A percentile compares a stretch with the other conserved stretches of the same genome.
phyloP scores from a whole-genome alignment of 2,329 filamentous ascomycete species.

The Fusarium sp. region DNA sequence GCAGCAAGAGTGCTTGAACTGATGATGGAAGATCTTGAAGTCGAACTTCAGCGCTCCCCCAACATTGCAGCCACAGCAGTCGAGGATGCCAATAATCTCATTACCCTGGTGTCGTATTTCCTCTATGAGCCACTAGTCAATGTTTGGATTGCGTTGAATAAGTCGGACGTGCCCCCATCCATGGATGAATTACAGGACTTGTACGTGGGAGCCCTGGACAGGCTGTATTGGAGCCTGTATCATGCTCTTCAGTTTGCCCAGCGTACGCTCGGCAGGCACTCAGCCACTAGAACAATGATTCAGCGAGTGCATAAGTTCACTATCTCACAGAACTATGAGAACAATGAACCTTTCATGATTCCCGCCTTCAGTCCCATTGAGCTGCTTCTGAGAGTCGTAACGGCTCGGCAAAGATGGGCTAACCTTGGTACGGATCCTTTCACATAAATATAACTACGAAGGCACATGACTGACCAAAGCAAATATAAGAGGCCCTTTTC shows the following conservation, averaged over 20 bases:
- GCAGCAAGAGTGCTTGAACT: neutral
- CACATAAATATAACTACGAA: neutral
- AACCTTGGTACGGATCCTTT: neutral
- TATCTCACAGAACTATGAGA: accelerated
- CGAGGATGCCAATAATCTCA: neutral
- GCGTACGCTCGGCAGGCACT: accelerated
- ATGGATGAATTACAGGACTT: too few species aligned
- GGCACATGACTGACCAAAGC: neutral
- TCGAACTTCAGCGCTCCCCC: neutral
- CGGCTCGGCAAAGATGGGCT: neutral
- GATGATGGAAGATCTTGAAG: neutral
- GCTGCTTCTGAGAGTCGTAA: neutral
- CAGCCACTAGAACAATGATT: neutral
- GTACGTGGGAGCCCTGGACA: too few species aligned
- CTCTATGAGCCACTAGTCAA: neutral
- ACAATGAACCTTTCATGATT: accelerated
- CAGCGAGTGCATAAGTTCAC: neutral
- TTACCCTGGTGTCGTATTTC: neutral
- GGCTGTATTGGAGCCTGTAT: accelerated
- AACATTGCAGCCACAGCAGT: neutral
- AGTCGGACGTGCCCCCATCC: too few species aligned
- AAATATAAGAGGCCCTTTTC: neutral
- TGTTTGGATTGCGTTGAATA: too few species aligned
- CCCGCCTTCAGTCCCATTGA: neutral
- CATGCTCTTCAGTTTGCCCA: accelerated